These are phyloP conservation scores for Globisporangium perplexum DNA, from an alignment of 352 stramenopile genomes.

Conservation along the genomic window DNA sequence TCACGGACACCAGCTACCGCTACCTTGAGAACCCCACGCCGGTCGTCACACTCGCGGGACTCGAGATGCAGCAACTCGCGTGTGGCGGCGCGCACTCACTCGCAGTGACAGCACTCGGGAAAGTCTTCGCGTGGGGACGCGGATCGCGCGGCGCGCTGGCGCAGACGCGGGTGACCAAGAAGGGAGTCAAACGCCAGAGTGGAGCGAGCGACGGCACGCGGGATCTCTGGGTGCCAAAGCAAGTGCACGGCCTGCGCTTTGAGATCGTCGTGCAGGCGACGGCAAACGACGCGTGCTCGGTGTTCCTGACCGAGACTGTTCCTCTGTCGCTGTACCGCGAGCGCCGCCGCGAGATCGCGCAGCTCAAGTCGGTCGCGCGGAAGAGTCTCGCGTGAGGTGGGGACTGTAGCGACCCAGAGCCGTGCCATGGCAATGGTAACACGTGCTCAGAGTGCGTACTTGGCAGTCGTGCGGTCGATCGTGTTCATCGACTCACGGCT, in stretches of 20 bases:
- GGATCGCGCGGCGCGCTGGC: conserved; percentile 43
- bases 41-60: conserved; percentile 35
- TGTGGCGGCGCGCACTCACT: conserved; percentile 50
- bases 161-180: conserved; percentile 6
- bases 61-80: conserved; percentile 41
- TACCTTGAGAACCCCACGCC: conserved; percentile 37
- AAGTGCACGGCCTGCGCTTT: conserved; percentile 42
- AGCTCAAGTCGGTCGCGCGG: conserved; percentile 26
- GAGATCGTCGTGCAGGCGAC: conserved; percentile 39
- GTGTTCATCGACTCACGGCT: conserved; percentile 1
- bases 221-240: conserved; percentile 38
- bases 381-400: conserved; percentile 11
- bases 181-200: background rate
- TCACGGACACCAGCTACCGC: conserved; percentile 60
- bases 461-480: background rate
- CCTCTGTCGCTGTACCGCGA: conserved; percentile 27
- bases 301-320: conserved; percentile 50
- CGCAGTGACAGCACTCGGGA: conserved; percentile 36
- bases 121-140: conserved; percentile 60
- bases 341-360: conserved; percentile 38
- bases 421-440: too few relatives aligned
- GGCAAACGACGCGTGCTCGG: conserved; percentile 51
- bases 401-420: too few relatives aligned
- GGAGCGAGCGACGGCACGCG: conserved; percentile 2
- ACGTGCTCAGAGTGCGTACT: too few relatives aligned